A percentile compares a stretch with the other conserved stretches of the same genome.
Conservation (phyloP, 805 yeast genomes). For the Candida maris region DNA sequence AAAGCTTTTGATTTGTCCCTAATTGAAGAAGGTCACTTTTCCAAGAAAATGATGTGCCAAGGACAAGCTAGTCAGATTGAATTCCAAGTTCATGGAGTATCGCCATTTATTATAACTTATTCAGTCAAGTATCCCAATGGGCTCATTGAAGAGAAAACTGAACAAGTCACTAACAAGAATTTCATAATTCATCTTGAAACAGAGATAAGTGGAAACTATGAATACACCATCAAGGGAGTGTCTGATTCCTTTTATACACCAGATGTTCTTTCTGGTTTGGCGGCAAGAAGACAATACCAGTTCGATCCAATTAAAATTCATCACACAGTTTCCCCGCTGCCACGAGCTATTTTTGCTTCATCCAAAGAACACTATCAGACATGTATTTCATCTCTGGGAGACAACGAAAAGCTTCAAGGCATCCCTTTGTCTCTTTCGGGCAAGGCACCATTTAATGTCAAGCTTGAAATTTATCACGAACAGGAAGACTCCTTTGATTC, state of each 20-base stretch:
- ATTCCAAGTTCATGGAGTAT: constrained; percentile 52
- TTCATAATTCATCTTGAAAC: constrained; percentile 39
- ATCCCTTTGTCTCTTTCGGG: constrained; percentile 59
- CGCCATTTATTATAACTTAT: constrained; percentile 67
- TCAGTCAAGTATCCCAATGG: constrained; percentile 60
- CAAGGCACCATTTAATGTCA: constrained; percentile 55
- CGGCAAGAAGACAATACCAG: constrained; percentile 19
- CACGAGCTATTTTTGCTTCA: constrained; percentile 40
- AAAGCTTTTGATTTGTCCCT: constrained; percentile 5
- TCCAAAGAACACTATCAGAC: constrained; percentile 22
- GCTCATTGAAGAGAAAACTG: constrained; percentile 30
- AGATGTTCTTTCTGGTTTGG: constrained; percentile 31
- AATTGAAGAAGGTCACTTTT: constrained; percentile 6
- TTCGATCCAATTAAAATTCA: constrained; percentile 36
- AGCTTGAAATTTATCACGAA: constrained; percentile 58
- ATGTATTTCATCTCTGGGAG: constrained; percentile 27
- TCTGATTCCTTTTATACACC: constrained; percentile 61
- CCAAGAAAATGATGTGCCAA: constrained; percentile 22
- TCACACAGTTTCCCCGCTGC: constrained; percentile 60
- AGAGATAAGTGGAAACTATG: constrained; percentile 53
- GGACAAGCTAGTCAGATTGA: constrained; percentile 21
- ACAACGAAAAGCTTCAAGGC: constrained; percentile 36
- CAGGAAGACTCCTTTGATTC: constrained; percentile 50
- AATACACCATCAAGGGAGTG: constrained; percentile 56
- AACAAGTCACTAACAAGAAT: constrained; percentile 46